phyloP scores from a whole-genome alignment of 2,329 filamentous ascomycete species.

The Colletotrichum acutatum region DNA sequence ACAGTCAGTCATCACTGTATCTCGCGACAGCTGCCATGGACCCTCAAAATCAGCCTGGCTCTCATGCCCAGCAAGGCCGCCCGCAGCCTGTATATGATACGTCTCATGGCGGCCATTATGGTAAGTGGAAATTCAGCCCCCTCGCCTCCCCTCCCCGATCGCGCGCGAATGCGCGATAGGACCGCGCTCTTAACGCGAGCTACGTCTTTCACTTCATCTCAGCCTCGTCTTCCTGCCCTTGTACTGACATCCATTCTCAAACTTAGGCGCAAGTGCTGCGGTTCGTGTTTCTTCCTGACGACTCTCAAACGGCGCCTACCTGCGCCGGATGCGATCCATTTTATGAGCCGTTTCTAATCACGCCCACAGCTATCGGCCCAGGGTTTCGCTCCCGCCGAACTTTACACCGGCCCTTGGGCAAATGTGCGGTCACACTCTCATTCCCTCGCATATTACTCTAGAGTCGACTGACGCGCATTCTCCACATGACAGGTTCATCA shows the following conservation, averaged over 20 bases:
- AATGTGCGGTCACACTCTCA: constrained; percentile 71
- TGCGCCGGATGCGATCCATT: background rate
- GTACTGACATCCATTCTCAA: constrained; percentile 33
- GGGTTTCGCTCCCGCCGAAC: constrained; percentile 90
- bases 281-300: constrained; percentile 57
- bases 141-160: constrained; percentile 31
- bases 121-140: constrained; percentile 56
- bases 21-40: constrained; percentile 45
- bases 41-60: constrained; percentile 44
- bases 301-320: background rate
- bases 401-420: constrained; percentile 94
- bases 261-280: constrained; percentile 73
- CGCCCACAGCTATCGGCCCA: constrained; percentile 78
- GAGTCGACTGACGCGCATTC: background rate
- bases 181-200: background rate
- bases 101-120: constrained; percentile 80
- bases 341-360: constrained; percentile 9
- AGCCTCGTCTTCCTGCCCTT: constrained; percentile 33
- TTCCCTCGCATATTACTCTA: background rate
- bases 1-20: background rate
- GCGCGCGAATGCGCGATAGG: background rate
- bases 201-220: constrained; percentile 24
- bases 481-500: constrained; percentile 82
- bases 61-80: constrained; percentile 61
- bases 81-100: constrained; percentile 78